Base-by-base conservation (phyloP, 495 filamentous ascomycete species). In the Geoglossum glabrum region DNA sequence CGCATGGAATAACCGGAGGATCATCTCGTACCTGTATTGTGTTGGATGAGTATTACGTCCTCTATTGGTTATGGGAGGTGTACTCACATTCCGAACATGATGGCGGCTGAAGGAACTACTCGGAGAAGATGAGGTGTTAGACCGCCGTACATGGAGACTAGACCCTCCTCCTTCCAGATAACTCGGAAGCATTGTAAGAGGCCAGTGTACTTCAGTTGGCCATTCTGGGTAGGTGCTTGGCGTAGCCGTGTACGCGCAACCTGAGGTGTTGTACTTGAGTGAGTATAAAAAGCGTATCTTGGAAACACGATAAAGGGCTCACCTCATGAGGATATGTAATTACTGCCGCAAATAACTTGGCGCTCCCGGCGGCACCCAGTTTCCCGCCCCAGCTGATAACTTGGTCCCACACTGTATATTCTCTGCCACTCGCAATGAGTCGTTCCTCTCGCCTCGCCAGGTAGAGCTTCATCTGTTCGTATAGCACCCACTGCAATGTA, bases 271-370 rank as follows among this genome's bases (percentile, higher is more conserved):
- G 5, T 4, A 0, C 25, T 58, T 55, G 47, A 58, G 38, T 8
- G 8, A 31, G 30, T 7, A 60, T 45, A 26, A 38, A 5, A 26
- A 30, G 15, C 28, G 54, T n/a, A 17, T 56, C 11, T 11, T 25
- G 11, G 58, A 19, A 46, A 11, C 15, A 23, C 40, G 3, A 40
- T n/a, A 31, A 17, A 40, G 33, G n/a, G 60, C 74, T 60, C 68
- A 85, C 83, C 77, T 95, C 88, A 64, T 95, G 88, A 1, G 88
- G 88, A 71, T 95, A 95, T 1, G 88, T 87, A 57, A 87, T 68
- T 25, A 90, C 64, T 33, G 85, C 81, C 0, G 88, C 88, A 58
- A 89, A 67, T 34, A 93, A 74, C 71, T 95, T 95, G 3, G 88
- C 86, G 34, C 78, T 73, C 36, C 86, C 88, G 6, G 88, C 86